Evolutionary conservation across 768 basidiomycete species (phyloP), one percentile per base, ranked within the genome.

Genomic region (Boletus tylopilopsis): DNA sequence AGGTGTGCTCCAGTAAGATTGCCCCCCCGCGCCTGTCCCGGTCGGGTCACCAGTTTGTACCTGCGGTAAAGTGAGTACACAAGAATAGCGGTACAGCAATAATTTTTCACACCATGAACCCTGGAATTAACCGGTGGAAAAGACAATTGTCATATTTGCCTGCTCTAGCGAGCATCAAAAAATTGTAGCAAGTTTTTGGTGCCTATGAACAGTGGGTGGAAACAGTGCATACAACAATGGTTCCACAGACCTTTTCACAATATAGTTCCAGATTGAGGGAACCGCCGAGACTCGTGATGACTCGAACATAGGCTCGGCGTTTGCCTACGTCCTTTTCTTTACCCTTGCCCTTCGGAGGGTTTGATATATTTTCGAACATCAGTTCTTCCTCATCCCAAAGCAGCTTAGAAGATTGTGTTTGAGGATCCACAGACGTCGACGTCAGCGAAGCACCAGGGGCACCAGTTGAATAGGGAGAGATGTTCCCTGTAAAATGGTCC

Each of bases 371-470:
- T 68, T 97, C 95, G 57, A 94, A 99, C 96, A 99, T 99, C 15
- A 94, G 74, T 64, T 98, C 95, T 69, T 99, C 96, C 82, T 98
- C 96, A 67, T 99, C 94, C 83, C 94, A 94, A n/a, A 98, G 72
- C 5, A 96, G 80, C 59, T 88, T 84, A 41, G 94, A 84, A 38
- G 71, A 70, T 37, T 63, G 57, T 4, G 77, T 79, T 49, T 83
- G 80, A 12, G 93, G 86, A 57, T 90, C 89, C 48, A 94, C 78
- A 4, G 94, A 86, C 0, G 96, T 98, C 3, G 91, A 94, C 0
- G 96, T 99, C 40, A 99, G 70, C 0, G 94, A 93, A 4, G 95
- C 96, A 43, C 95, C 93, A 4, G 93, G 82, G 36, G 88, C 75
- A 22, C 95, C 95, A 34, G 77, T 92, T 2, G 90, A 92, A 63